Percentiles rank a stretch among this genome's conserved stretches.
phyloP scores from a whole-genome alignment of 2,329 filamentous ascomycete species.

The Exutisphaerella laricina region DNA sequence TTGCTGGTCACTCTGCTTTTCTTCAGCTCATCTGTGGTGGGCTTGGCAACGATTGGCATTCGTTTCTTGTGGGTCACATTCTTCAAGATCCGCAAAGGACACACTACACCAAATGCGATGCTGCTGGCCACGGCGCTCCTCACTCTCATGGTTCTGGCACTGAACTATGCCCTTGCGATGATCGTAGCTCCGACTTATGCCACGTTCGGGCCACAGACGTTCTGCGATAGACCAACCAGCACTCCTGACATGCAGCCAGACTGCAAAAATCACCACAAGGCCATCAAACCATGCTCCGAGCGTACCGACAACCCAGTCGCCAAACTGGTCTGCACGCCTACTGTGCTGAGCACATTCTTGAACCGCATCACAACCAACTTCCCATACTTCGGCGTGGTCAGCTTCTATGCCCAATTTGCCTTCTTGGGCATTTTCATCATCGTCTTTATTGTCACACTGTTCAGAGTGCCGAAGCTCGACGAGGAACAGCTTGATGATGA shows the following conservation, averaged over 20 bases:
- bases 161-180: slow-evolving; percentile 91
- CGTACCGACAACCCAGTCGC: slow-evolving; percentile 64
- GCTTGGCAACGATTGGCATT: slow-evolving; percentile 81
- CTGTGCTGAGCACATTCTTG: slow-evolving; percentile 84
- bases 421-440: slow-evolving; percentile 78
- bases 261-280: slow-evolving; percentile 64
- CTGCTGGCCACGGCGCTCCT: slow-evolving; percentile 87
- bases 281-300: slow-evolving; percentile 79
- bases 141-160: slow-evolving; percentile 79
- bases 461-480: slow-evolving; percentile 73
- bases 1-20: slow-evolving; percentile 77
- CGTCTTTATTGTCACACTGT: slow-evolving; percentile 70
- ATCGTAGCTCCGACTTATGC: slow-evolving; percentile 94
- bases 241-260: slow-evolving; percentile 63
- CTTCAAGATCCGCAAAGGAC: slow-evolving; percentile 83
- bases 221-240: slow-evolving; percentile 68
- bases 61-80: slow-evolving; percentile 93
- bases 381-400: slow-evolving; percentile 86
- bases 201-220: slow-evolving; percentile 89
- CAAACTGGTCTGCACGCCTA: slow-evolving; percentile 79
- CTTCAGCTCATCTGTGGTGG: slow-evolving; percentile 81
- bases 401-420: slow-evolving; percentile 93
- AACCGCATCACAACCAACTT: slow-evolving; percentile 91
- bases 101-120: slow-evolving; percentile 86
- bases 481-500: slow-evolving; percentile 78